Evolutionary conservation across 768 basidiomycete species (phyloP).

Genomic region (Tylopilus sp.): DNA sequence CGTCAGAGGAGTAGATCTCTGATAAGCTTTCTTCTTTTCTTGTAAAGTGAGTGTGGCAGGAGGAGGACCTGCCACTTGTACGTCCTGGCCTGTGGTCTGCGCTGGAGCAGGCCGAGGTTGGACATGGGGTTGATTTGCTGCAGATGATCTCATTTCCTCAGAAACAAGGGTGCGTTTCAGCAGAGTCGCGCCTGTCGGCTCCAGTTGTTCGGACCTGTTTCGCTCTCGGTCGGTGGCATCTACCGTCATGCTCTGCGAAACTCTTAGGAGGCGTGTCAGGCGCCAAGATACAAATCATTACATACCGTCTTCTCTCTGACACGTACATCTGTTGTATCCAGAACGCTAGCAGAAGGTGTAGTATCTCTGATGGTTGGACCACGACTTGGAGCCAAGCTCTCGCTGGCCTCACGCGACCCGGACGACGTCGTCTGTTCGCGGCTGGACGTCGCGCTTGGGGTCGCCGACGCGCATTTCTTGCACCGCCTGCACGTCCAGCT

Average conservation of each 20-base stretch:
- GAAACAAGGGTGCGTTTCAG: neutral
- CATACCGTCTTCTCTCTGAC: slow-evolving; percentile 11
- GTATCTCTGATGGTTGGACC: neutral
- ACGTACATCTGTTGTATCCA: neutral
- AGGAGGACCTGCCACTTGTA: neutral
- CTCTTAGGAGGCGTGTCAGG: slow-evolving; percentile 1
- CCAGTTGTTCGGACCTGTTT: neutral
- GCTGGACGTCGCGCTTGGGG: slow-evolving; percentile 1
- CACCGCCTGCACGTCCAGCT: slow-evolving; percentile 33
- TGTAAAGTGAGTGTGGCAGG: neutral
- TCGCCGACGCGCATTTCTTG: slow-evolving; percentile 17
- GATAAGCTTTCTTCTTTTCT: neutral
- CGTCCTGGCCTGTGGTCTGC: neutral
- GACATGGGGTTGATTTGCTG: neutral
- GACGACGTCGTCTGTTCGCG: slow-evolving; percentile 8
- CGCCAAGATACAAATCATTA: neutral
- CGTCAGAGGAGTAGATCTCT: neutral
- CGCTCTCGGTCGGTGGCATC: neutral
- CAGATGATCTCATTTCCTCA: neutral
- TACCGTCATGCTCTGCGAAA: neutral
- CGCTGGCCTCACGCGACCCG: neutral
- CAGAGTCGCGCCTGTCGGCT: neutral
- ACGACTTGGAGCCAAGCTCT: neutral
- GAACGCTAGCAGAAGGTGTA: neutral
- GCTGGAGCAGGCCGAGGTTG: neutral